Conservation (phyloP, 441 rosid species). For the Pelargonium exstipulatum region DNA sequence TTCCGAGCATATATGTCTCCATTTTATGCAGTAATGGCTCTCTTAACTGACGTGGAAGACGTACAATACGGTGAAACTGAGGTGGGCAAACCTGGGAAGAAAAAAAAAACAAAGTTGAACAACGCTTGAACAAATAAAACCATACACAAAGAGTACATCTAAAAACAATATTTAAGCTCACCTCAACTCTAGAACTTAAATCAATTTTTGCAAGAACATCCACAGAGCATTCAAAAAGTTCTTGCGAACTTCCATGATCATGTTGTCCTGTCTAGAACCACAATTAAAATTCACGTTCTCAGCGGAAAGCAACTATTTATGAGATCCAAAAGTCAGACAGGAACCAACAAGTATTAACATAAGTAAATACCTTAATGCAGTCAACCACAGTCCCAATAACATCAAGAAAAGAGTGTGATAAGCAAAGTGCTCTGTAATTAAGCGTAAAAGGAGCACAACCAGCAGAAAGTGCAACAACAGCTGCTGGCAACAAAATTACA, state of each 20-base stretch:
- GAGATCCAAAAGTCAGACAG: slow-evolving; percentile 18
- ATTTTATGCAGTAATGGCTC: slow-evolving; percentile 70
- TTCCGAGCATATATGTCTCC: slow-evolving; percentile 55
- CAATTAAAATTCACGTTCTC: slow-evolving; percentile 26
- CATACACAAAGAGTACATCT: slow-evolving; percentile 4
- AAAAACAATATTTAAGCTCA: slow-evolving; percentile 32
- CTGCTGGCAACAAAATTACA: slow-evolving; percentile 69
- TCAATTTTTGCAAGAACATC: slow-evolving; percentile 66
- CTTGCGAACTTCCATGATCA: slow-evolving; percentile 40
- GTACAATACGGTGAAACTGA: slow-evolving; percentile 40
- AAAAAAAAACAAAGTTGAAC: slow-evolving; percentile 17
- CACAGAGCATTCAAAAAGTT: slow-evolving; percentile 70
- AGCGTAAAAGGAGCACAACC: slow-evolving; percentile 53
- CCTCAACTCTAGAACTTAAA: slow-evolving; percentile 41
- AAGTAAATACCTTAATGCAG: slow-evolving; percentile 43
- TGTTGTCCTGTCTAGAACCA: slow-evolving; percentile 47
- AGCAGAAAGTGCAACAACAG: slow-evolving; percentile 72
- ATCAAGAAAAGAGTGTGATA: slow-evolving; percentile 33
- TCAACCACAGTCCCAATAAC: slow-evolving; percentile 41
- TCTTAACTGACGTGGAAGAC: slow-evolving; percentile 64
- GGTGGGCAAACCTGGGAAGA: slow-evolving; percentile 41
- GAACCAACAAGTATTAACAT: slow-evolving; percentile 20
- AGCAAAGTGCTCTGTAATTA: slow-evolving; percentile 35
- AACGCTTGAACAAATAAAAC: slow-evolving; percentile 6
- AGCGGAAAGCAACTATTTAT: slow-evolving; percentile 19